Conservation (phyloP, 352 stramenopile genomes). For the Phytophthora constricta region DNA sequence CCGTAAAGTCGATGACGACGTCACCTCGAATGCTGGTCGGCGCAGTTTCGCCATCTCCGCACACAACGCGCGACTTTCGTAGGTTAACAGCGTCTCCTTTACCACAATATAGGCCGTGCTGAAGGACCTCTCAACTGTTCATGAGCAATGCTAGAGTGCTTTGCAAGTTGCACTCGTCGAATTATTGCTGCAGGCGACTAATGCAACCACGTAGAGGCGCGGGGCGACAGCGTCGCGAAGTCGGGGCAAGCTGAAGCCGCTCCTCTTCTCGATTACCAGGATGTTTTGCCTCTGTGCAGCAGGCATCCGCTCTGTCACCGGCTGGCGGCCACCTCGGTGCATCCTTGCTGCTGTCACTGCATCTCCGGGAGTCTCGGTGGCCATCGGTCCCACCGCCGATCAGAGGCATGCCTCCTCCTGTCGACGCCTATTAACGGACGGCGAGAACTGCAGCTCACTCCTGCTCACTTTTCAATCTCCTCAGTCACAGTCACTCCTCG, state of each 20-base stretch:
- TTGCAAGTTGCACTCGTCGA: not conserved
- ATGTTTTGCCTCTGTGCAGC: slow-evolving; percentile 24
- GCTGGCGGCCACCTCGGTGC: slow-evolving; percentile 17
- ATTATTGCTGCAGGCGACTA: not conserved
- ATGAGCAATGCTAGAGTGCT: not conserved
- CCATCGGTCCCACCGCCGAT: slow-evolving; percentile 13
- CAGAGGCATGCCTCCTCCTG: slow-evolving; percentile 18
- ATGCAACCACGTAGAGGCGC: slow-evolving; percentile 22
- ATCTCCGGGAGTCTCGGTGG: slow-evolving; percentile 7
- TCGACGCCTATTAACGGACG: not conserved
- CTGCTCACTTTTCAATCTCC: slow-evolving; percentile 23
- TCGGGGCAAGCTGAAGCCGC: not conserved
- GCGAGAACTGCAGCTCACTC: slow-evolving; percentile 9
- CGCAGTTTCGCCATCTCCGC: not conserved
- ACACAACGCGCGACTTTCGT: too few species aligned
- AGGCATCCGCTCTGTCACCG: slow-evolving; percentile 15
- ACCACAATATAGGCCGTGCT: too few species aligned
- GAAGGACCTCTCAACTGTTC: not conserved
- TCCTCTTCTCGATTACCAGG: slow-evolving; percentile 21
- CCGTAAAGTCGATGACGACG: not conserved
- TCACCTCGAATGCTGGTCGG: not conserved
- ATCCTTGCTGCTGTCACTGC: not conserved
- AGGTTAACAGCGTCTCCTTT: not conserved
- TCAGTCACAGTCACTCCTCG: slow-evolving; percentile 1
- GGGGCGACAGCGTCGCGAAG: not conserved